Evolutionary conservation across 2,329 filamentous ascomycete genomes (phyloP), one percentile per base, ranked within the genome.

Genomic region (Talaromyces sp.): DNA sequence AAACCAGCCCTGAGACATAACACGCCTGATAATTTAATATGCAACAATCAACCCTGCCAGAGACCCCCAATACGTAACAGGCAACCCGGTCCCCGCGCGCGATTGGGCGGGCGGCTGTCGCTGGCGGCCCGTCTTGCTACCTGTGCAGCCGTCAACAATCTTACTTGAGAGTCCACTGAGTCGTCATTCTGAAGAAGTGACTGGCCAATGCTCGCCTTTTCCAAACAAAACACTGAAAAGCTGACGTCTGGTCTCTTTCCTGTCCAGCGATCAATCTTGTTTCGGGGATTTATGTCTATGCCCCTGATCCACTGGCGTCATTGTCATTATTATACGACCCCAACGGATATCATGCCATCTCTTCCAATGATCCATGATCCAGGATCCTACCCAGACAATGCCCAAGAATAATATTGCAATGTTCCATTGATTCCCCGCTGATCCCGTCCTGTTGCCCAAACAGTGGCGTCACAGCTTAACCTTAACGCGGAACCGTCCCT

Each of bases 401-500:
- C 11, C 3, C 32, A 33, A 33, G 32, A 44, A n/a, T 22, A 22
- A 19, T 47, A 25, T 47, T 47, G 44, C 44, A 25, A 47, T 47
- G 44, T 47, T 47, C n/a, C 44, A 47, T 47, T 47, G 44, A 47
- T 47, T 47, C 44, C n/a, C 0, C 10, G 44, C 22, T 47, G 19
- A 47, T 47, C 44, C n/a, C 44, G 44, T 25, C 44, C 44, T 25
- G 15, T 19, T 25, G 22, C 4, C 11, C 44, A 47, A 19, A 39
- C 2, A 17, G 25, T 32, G 49, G 25, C 49, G 49, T 27, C 25
- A 27, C 49, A 4, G 49, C 27, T 53, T 30, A 30, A 53, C 49
- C 11, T 53, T 28, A 53, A 53, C 52, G 27, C 19, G 44, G 44
- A 15, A 7, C 51, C 28, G 60, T 62, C 55, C 60, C 60, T 62